Base-by-base conservation (phyloP, 148 eudicot species). In the Limonium bicolor region DNA sequence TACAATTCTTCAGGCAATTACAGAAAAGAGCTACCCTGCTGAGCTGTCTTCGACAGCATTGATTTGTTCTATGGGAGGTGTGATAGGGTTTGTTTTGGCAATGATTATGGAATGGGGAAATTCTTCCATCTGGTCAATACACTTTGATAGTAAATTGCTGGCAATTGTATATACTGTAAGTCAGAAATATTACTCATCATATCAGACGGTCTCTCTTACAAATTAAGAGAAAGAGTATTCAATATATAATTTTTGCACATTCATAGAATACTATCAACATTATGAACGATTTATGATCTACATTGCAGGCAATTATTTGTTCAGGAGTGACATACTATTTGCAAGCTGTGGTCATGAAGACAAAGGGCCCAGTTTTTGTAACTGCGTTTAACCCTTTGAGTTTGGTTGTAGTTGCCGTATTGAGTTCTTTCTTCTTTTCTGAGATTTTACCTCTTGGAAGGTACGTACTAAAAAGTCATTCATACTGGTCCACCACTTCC, bases 291-390 rank as follows among this genome's bases (percentile, higher is more conserved):
- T 5, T 18, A 27, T 3, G 3, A 14, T 34, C 3, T n/a, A 23
- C 29, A 22, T 32, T 43, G 31, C 64, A 90, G 97, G 97, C 95
- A n/a, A 48, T 90, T 11, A 23, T 90, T 30, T 68, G 77, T 54
- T 80, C 97, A 0, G 85, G 85, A 13, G 13, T 78, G 15, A 58
- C 55, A 37, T 84, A 72, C 50, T 90, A 61, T 30, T 33, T 80
- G 1, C 71, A 79, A 27, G 93, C 87, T 39, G 30, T 68, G 21
- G 17, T 84, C 49, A 72, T 84, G 75, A 65, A 60, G 55, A 58
- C 66, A 14, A 80, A 59, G 40, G 97, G 97, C 2, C 97, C 95
- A 3, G 94, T 90, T 56, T 90, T 90, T 42, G 81, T 78, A 1
- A 75, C 93, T 0, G 58, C 95, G 23, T 90, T 84, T 27, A 80